phyloP scores from a whole-genome alignment of 768 basidiomycete genomes.

The Tricholoma sp. region DNA sequence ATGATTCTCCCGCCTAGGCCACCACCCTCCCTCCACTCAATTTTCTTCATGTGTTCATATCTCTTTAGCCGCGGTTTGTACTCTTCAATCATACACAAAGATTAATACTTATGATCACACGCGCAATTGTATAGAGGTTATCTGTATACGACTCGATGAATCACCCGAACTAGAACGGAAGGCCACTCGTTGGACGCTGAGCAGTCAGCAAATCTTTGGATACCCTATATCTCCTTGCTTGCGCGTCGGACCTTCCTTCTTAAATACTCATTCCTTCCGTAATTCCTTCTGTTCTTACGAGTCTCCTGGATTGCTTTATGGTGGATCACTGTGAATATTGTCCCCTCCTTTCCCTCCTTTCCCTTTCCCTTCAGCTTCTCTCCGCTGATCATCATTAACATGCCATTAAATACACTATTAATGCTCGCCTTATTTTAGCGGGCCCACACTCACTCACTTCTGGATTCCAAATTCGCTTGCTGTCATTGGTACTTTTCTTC shows the following conservation, averaged over 20 bases:
- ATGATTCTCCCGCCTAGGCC: background rate
- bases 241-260: background rate
- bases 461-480: background rate
- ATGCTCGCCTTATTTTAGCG: background rate
- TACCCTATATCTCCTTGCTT: background rate
- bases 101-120: background rate
- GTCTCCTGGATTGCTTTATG: background rate
- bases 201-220: background rate
- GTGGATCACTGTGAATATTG: background rate
- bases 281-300: background rate
- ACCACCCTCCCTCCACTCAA: background rate
- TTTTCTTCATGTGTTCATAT: background rate
- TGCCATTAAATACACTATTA: background rate
- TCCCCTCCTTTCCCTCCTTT: background rate
- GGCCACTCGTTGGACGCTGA: background rate
- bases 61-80: background rate
- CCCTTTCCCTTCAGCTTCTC: background rate
- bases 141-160: background rate
- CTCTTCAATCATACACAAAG: background rate
- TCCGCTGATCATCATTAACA: background rate
- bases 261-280: background rate
- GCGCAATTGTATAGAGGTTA: background rate
- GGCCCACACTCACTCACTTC: constrained; percentile 8
- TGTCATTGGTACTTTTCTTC: constrained; percentile 1
- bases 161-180: background rate